phyloP scores from a whole-genome alignment of 768 basidiomycete species.

The Chlorophyllum brunneum region DNA sequence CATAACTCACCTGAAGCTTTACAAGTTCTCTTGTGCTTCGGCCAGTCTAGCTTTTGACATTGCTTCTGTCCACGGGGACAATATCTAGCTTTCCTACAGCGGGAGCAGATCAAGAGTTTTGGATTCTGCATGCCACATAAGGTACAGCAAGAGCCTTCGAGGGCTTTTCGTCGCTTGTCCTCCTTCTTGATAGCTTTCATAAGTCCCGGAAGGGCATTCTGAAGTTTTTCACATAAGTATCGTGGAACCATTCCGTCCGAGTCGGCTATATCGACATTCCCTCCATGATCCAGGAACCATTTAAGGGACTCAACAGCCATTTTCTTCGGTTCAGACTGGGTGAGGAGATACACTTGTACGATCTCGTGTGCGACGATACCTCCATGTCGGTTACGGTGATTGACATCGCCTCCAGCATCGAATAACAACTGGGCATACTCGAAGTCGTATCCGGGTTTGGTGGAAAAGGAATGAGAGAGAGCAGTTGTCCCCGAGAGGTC shows the following conservation, averaged over 20 bases:
- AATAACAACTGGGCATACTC: constrained; percentile 39
- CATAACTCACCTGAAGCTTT: constrained; percentile 18
- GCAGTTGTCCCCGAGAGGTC: constrained; percentile 40
- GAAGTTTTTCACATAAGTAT: constrained; percentile 13
- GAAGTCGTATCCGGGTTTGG: constrained; percentile 35
- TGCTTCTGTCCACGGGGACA: constrained; percentile 24
- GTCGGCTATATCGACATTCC: constrained; percentile 37
- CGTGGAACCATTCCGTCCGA: constrained; percentile 32
- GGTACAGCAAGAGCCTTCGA: constrained; percentile 25
- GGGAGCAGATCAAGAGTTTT: constrained; percentile 25
- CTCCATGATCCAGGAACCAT: constrained; percentile 41
- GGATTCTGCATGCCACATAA: constrained; percentile 30
- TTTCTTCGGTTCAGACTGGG: constrained; percentile 18
- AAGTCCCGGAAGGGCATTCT: constrained; percentile 13
- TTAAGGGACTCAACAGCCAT: constrained; percentile 25
- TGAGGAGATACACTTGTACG: constrained; percentile 23
- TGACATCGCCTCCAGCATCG: constrained; percentile 39
- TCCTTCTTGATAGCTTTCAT: constrained; percentile 23
- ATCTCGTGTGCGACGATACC: constrained; percentile 37
- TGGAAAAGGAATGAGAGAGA: constrained; percentile 36
- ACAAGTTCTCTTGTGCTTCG: constrained; percentile 33
- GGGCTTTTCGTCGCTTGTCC: constrained; percentile 25
- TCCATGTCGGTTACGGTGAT: constrained; percentile 36
- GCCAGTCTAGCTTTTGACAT: constrained; percentile 39
- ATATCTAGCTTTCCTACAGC: constrained; percentile 33